Conservation (phyloP, 306 rosid genomes). For the Ormosia emarginata region DNA sequence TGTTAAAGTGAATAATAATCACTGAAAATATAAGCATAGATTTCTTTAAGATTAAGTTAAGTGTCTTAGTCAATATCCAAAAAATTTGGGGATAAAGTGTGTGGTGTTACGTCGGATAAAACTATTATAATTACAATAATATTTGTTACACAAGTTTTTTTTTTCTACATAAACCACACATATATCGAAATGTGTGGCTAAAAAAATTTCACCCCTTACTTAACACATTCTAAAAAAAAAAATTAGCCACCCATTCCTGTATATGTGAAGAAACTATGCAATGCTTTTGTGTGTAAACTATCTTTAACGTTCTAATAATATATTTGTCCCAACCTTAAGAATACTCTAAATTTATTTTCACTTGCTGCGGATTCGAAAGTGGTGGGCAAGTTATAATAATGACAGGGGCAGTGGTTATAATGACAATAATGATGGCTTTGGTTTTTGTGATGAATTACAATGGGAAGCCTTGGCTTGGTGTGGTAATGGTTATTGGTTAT, state of each 20-base stretch:
- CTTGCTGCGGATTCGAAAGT: not conserved
- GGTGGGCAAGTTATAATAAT: not conserved
- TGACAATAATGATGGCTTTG: not conserved
- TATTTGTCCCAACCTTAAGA: slow-evolving; percentile 7
- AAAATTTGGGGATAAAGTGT: not conserved
- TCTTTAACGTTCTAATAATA: not conserved
- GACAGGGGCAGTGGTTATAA: not conserved
- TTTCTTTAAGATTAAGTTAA: not conserved
- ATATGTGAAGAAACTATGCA: too few relatives aligned
- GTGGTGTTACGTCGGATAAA: not conserved
- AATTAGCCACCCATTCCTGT: too few relatives aligned
- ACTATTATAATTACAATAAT: not conserved
- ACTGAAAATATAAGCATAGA: not conserved
- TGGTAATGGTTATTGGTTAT: not conserved
- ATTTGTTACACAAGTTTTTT: not conserved
- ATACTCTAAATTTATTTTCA: not conserved
- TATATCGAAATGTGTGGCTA: too few relatives aligned
- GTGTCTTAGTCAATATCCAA: not conserved
- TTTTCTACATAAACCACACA: too few relatives aligned
- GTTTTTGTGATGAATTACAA: not conserved
- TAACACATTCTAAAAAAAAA: too few relatives aligned
- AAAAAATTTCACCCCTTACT: too few relatives aligned
- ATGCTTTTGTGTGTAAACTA: too few relatives aligned
- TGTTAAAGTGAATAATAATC: not conserved
- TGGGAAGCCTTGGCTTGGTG: not conserved